Evolutionary conservation across 2,329 filamentous ascomycete species (phyloP), one percentile per base, ranked within the genome.

Genomic region (Trichoderma endophyticum): DNA sequence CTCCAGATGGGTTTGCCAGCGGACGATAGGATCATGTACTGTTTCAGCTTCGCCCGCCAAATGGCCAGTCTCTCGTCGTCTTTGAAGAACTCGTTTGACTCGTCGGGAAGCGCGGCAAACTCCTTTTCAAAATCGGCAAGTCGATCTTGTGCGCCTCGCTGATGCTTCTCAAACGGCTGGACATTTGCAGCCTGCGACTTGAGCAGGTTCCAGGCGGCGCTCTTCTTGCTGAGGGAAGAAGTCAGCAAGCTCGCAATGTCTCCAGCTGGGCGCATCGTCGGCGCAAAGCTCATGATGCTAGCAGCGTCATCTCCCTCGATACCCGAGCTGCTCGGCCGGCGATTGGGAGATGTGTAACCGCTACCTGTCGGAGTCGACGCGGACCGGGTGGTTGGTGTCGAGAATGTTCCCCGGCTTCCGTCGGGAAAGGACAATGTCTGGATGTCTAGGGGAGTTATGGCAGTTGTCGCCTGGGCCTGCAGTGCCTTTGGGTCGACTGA

Each of bases 1-100:
- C 94, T 98, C 86, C 95, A 99, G 63, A 99, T 97, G 12, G 96
- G 97, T 80, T 99, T 99, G 24, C 96, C 96, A 11, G 97, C 95
- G 15, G 94, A 95, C 3, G 96, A 98, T 1, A 99, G 85, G 77
- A 99, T 97, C 82, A 99, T 90, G 81, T 97, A 99, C 82, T 99
- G 96, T 82, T 99, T 99, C 74, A 95, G 86, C 83, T 98, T 98
- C 48, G 92, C 89, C 79, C 94, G 96, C 95, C 95, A 99, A 74
- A 90, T 86, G 18, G 85, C 83, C 54, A 97, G 85, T 30, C 93
- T 84, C 61, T 86, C 82, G 61, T 91, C 89, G 69, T 89, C 87
- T 61, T 80, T 81, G 73, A 82, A 79, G 39, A 81, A 79, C 61
- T 81, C 80, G 70, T 81, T 78, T 7, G 78, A 75, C 32, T 84